Evolutionary conservation across 345 rosid genomes (phyloP), one percentile per base, ranked within the genome.

Genomic region (Citrus mangshanensis): DNA sequence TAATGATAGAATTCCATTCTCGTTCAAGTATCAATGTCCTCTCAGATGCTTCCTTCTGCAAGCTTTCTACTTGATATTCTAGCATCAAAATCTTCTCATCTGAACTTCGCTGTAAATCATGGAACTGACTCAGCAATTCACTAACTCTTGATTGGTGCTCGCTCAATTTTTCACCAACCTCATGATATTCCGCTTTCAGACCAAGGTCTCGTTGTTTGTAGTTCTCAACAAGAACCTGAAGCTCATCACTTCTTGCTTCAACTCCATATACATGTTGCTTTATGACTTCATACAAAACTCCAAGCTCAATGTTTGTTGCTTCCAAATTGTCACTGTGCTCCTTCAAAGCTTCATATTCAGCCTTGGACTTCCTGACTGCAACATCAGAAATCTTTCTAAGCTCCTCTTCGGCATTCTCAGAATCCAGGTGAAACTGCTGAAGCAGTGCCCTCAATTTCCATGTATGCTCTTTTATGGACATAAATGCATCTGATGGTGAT

Each of bases 61-160:
- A 80, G 68, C 79, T 87, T 80, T 89, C 90, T 70, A 95, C 77
- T 78, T 85, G 91, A 81, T 81, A 81, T 68, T 79, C 83, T 73
- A 89, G 81, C 46, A 68, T 64, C 40, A 91, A 85, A 68, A 77
- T 75, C 76, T 73, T 81, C 80, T 89, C 86, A 68, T 85, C 85
- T 51, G 87, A 86, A 72, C 77, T 86, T 75, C 62, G 74, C 87
- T 84, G 93, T 68, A 86, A 86, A 72, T 84, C 89, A 78, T 77
- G 82, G 76, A 92, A 81, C 76, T 89, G 93, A 81, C 76, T 82
- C 82, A 92, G 92, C 86, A 95, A 86, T 72, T 82, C 89, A 25
- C 74, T 21, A 72, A 84, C 76, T 86, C 83, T 87, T 37, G 81
- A 80, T 80, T 83, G 75, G 79, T 72, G 83, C 75, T 83, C 84